Base-by-base conservation (phyloP, 441 rosid genomes). In the Pelargonium cotyledonis region DNA sequence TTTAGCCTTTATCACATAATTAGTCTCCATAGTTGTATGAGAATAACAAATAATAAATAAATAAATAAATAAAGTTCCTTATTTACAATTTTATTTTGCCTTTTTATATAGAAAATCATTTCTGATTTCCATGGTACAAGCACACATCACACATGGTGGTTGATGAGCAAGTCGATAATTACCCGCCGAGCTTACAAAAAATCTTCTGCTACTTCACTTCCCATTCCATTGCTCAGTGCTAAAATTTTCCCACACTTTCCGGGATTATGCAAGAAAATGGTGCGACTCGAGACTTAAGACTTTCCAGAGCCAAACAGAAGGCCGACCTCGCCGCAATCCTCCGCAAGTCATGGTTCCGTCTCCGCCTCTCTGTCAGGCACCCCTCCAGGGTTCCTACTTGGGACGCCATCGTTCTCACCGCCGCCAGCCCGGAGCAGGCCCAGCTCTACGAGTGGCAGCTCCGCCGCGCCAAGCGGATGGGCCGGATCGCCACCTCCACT, bases 401-500 rank as follows among this genome's bases (percentile, higher is more conserved):
- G 99, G 96, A 94, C 72, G 97, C 94, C 23, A 83, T 94, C 46
- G 82, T 91, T 10, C 93, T 94, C 75, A 89, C 97, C 0, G 96
- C 99, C 0, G 97, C 97, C 72, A 94, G 98, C 78, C 99, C 97
- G n/a, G 91, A 94, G 78, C 96, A 94, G 72, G 99, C 97, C 38
- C 80, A 85, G 81, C 87, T 94, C 2, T 94, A 91, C 68, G 79
- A 91, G 2, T 94, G 96, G 96, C 99, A 91, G 84, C 97, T 91
- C 78, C 71, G 69, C 2, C 83, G 97, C 11, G 95, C 99, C 61
- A 88, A 87, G 73, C 88, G 95, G 1, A 78, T 86, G 75, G 97
- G 95, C 65, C 86, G 96, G 40, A 89, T 91, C 44, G 83, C 97
- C 72, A 6, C 67, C 77, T 85, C 89, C 75, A 91, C 99, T 2